phyloP scores from a whole-genome alignment of 176 grass and related monocot species.

The Oryza glumipatula region DNA sequence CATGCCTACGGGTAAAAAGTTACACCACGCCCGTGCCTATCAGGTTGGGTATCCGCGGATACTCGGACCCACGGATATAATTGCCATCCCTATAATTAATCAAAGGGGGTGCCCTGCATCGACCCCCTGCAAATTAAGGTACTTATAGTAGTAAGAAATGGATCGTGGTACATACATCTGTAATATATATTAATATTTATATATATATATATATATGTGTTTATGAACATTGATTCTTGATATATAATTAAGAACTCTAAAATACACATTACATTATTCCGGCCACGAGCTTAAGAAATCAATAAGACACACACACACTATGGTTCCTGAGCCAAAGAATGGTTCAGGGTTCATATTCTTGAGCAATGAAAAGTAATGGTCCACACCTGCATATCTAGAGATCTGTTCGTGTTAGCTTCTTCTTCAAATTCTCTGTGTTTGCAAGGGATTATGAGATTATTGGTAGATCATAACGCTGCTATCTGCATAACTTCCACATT shows the following conservation, averaged over 20 bases:
- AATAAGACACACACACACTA: neutral
- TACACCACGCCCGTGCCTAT: no score
- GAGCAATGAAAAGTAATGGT: neutral
- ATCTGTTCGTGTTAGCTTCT: neutral
- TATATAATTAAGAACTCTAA: neutral
- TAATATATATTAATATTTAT: neutral
- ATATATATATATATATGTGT: neutral
- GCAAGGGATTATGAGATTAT: no score
- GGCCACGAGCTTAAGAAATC: neutral
- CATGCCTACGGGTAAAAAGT: no score
- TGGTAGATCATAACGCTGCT: no score
- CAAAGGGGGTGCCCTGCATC: neutral
- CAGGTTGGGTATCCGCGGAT: no score
- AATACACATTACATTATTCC: neutral
- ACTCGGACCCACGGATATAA: no score
- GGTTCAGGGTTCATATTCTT: neutral
- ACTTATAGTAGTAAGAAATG: neutral
- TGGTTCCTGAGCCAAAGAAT: neutral
- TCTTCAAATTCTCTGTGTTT: no score
- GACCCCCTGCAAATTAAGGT: neutral
- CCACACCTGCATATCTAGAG: neutral
- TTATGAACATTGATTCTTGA: neutral
- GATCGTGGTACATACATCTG: neutral
- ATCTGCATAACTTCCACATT: no score
- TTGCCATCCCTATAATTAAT: neutral